Conservation (phyloP, 148 eudicot genomes). For the Bassia scoparia region DNA sequence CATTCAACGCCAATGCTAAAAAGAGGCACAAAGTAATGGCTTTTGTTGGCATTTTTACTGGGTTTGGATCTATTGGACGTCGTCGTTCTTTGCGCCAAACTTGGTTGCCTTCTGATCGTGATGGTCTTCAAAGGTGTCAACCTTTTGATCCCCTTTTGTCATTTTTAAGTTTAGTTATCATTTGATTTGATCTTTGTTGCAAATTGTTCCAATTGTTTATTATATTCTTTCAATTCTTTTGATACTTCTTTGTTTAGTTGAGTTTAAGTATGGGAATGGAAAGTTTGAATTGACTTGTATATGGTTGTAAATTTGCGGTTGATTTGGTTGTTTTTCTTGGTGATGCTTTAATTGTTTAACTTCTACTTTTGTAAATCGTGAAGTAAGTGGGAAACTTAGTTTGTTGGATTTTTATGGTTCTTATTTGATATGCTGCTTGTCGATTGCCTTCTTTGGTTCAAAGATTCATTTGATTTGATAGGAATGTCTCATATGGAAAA, state of each 20-base stretch:
- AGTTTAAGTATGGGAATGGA: background rate
- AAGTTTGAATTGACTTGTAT: background rate
- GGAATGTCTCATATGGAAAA: background rate
- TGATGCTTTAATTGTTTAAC: background rate
- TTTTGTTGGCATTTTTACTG: conserved; percentile 90
- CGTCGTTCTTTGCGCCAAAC: conserved; percentile 65
- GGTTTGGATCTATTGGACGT: conserved; percentile 65
- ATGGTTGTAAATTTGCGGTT: background rate
- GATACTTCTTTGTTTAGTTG: background rate
- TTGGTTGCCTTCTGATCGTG: conserved; percentile 83
- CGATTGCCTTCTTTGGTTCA: background rate
- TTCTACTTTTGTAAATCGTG: background rate
- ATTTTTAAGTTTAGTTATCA: background rate
- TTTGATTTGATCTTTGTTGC: background rate
- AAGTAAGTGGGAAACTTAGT: background rate
- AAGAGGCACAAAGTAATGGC: conserved; percentile 84
- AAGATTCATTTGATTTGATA: background rate
- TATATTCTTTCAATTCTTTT: background rate
- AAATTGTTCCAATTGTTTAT: background rate
- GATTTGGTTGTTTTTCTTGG: background rate
- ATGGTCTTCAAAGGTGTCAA: conserved; percentile 63
- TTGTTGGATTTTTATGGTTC: background rate
- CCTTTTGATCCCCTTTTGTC: background rate
- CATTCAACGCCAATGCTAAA: conserved; percentile 26
- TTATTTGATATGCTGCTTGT: background rate